phyloP scores from a whole-genome alignment of 805 yeast species.

The Candida corydali region DNA sequence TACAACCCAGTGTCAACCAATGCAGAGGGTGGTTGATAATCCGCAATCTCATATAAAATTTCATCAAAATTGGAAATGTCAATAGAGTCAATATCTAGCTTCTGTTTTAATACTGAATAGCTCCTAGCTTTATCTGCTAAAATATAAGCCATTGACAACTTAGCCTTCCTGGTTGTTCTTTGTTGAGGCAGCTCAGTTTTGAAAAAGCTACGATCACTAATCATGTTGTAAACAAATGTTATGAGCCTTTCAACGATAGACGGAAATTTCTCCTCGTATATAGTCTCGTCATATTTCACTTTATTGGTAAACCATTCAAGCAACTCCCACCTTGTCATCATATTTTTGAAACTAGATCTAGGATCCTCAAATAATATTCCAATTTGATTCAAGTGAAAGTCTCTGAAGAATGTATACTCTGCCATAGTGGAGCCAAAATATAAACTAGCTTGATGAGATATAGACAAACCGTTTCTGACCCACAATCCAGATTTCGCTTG shows the following conservation, averaged over 20 bases:
- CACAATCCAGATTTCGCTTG: conserved; percentile 66
- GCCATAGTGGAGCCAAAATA: conserved; percentile 42
- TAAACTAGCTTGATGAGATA: conserved; percentile 46
- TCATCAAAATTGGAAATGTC: conserved; percentile 42
- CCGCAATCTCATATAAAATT: conserved; percentile 59
- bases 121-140: conserved; percentile 51
- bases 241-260: conserved; percentile 42
- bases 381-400: conserved; percentile 44
- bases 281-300: conserved; percentile 26
- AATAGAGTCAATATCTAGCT: conserved; percentile 23
- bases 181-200: conserved; percentile 19
- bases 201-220: conserved; percentile 35
- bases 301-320: conserved; percentile 44
- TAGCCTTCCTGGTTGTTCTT: conserved; percentile 25
- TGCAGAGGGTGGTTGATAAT: conserved; percentile 58
- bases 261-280: conserved; percentile 47
- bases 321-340: conserved; percentile 57
- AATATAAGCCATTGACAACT: conserved; percentile 43
- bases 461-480: conserved; percentile 67
- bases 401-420: conserved; percentile 39
- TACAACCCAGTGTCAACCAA: conserved; percentile 60
- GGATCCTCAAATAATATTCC: conserved; percentile 38
- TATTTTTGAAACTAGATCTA: conserved; percentile 27
- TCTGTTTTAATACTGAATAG: conserved; percentile 44
- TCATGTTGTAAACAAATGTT: conserved; percentile 39